A percentile compares a stretch with the other conserved stretches of the same genome.
These are phyloP conservation scores for Venturia asperata DNA, from an alignment of 2,329 filamentous ascomycete genomes.

Conservation along the genomic window DNA sequence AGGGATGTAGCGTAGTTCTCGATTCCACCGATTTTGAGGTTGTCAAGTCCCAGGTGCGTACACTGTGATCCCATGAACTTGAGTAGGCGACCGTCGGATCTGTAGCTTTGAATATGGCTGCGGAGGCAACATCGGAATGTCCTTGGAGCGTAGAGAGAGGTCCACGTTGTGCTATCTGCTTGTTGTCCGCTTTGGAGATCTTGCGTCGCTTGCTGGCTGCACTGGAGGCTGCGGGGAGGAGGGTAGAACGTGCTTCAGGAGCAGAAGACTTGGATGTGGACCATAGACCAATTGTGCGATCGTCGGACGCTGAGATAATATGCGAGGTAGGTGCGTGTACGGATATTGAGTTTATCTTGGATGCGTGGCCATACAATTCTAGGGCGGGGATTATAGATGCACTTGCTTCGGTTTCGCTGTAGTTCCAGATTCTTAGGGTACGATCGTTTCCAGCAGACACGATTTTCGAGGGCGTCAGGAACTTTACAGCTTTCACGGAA, in stretches of 20 bases:
- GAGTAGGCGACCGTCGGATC: constrained; percentile 89
- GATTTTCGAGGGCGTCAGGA: constrained; percentile 69
- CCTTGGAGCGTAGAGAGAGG: constrained; percentile 65
- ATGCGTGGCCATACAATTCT: constrained; percentile 77
- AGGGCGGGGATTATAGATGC: constrained; percentile 60
- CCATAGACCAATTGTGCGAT: constrained; percentile 84
- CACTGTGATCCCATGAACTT: constrained; percentile 80
- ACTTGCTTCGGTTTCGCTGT: constrained; percentile 50
- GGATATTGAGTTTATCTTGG: constrained; percentile 65
- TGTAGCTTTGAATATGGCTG: constrained; percentile 73
- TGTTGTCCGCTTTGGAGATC: constrained; percentile 49
- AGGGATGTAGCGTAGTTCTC: constrained; percentile 72
- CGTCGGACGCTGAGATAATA: constrained; percentile 77
- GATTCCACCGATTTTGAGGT: constrained; percentile 73
- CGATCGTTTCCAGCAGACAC: constrained; percentile 79
- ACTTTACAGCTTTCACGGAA: constrained; percentile 75
- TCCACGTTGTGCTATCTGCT: constrained; percentile 70
- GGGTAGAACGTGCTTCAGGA: constrained; percentile 61
- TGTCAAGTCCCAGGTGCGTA: constrained; percentile 85
- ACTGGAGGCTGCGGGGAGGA: constrained; percentile 59
- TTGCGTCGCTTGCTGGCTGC: constrained; percentile 70
- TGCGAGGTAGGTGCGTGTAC: constrained; percentile 66
- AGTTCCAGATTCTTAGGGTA: constrained; percentile 85
- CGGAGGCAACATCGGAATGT: constrained; percentile 68
- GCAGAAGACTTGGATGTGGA: constrained; percentile 69